Evolutionary conservation across 306 rosid species (phyloP), one percentile per base, ranked within the genome.

Genomic region (Castanea sativa): DNA sequence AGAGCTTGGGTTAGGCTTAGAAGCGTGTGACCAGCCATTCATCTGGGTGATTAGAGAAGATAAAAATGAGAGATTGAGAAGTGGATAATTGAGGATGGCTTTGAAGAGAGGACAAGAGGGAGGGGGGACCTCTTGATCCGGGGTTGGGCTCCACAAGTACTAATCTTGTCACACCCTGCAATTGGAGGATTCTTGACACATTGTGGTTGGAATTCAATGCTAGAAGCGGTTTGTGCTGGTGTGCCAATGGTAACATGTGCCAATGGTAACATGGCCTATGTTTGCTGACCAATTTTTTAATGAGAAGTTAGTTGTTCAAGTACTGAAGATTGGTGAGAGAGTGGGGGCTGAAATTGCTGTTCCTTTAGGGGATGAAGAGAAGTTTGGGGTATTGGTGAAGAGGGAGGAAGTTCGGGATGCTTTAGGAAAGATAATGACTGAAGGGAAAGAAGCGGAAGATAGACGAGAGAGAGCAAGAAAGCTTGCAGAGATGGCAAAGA

Each of bases 131-230:
- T 90, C n/a, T 2, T 92, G 73, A 85, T 92, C n/a, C 9, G 81
- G 19, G 97, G 91, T 8, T 90, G 97, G 97, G 96, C 96, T 19
- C 96, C 96, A 1, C 97, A 90, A 25, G 65, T 88, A 2, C 35
- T 85, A 8, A 89, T 92, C 45, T 9, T 92, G 35, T 87, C 92
- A 23, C 96, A 92, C 68, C 53, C 73, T 10, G 41, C 87, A n/a
- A 51, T 83, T 14, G 87, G 87, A 33, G 89, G 78, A 5, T 92
- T 92, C 45, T 51, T 92, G 32, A 92, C 94, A 2, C 97, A 92
- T 6, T 88, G 92, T 55, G 97, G 94, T 5, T 92, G 97, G 94
- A 92, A 92, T 32, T 92, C 97, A 0, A 88, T 88, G 2, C 67
- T 85, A 0, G 92, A 90, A 83, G 97, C 84, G 51, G 61, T 88